phyloP scores from a whole-genome alignment of 371 early-diverging fungal species.

The Apophysomyces ossiformis region DNA sequence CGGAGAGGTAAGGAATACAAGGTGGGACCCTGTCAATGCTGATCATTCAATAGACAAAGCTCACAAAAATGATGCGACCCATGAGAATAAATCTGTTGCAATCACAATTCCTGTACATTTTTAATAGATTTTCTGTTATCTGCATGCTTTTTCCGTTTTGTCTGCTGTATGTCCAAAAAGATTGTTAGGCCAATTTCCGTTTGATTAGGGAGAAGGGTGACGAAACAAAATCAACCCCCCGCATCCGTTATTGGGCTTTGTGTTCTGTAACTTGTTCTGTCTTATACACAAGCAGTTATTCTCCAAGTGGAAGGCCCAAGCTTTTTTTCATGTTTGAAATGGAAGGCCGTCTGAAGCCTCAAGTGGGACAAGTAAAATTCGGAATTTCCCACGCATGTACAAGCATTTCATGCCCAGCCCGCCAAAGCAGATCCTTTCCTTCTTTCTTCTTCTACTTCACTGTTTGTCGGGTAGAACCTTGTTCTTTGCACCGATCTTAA shows the following conservation, averaged over 20 bases:
- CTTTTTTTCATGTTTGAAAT: too few relatives aligned
- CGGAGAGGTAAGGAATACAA: conserved; percentile 22
- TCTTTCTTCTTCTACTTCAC: not conserved
- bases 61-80: not conserved
- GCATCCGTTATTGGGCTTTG: too few relatives aligned
- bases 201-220: too few relatives aligned
- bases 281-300: too few relatives aligned
- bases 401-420: not conserved
- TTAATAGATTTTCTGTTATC: not conserved
- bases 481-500: not conserved
- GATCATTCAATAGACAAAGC: not conserved
- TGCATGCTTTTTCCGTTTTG: too few relatives aligned
- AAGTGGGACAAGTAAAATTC: not conserved
- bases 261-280: too few relatives aligned
- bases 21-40: too few relatives aligned
- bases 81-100: not conserved
- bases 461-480: not conserved
- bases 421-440: not conserved
- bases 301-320: too few relatives aligned
- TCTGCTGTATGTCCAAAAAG: too few relatives aligned
- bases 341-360: too few relatives aligned
- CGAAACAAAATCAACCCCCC: too few relatives aligned
- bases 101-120: not conserved
- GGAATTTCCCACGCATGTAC: conserved; percentile 3
- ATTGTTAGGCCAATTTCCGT: too few relatives aligned